Evolutionary conservation across 805 yeast species (phyloP), one percentile per base, ranked within the genome.

Genomic region (Zygoascus bituminiphila): DNA sequence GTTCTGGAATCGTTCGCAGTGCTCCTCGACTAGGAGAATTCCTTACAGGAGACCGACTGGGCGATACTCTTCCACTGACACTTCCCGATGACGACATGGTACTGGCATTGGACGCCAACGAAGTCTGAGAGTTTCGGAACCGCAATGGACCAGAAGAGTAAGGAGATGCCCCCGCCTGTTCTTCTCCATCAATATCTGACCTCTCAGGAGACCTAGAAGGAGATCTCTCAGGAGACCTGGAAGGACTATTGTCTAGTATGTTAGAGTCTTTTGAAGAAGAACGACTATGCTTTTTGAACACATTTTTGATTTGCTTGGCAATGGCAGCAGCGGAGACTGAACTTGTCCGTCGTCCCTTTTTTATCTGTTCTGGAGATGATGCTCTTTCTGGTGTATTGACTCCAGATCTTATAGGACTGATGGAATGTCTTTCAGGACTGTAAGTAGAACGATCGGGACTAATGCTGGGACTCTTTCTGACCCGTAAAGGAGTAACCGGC

Each of bases 1-100:
- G 42, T 39, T 39, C 42, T 2, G 42, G 42, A 9, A 39, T 39
- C 19, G 42, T 39, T 9, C 42, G 10, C 2, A 39, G 42, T 8
- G 17, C 42, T 9, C 26, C 21, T 39, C 25, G 20, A 19, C 20
- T 17, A 39, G 42, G 42, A 5, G 42, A 39, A 3, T 19, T 14
- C 26, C 24, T 19, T 4, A 29, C 33, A 21, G 40, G 40, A 4
- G 23, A 37, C 15, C 21, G 23, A 7, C 15, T 21, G 15, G 40
- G 40, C 10, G 23, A 37, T 15, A 12, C 12, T 37, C 17, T 19
- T 2, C 21, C 23, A 37, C 23, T 37, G 21, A 21, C 21, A 6
- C 21, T 37, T 37, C 40, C 40, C 4, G 23, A 37, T 37, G 23
- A 19, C 4, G 23, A 19, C 15, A 37, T 37, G 10, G 40, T 37